phyloP scores from a whole-genome alignment of 106 monocot genomes.

The Apostasia ramifera region DNA sequence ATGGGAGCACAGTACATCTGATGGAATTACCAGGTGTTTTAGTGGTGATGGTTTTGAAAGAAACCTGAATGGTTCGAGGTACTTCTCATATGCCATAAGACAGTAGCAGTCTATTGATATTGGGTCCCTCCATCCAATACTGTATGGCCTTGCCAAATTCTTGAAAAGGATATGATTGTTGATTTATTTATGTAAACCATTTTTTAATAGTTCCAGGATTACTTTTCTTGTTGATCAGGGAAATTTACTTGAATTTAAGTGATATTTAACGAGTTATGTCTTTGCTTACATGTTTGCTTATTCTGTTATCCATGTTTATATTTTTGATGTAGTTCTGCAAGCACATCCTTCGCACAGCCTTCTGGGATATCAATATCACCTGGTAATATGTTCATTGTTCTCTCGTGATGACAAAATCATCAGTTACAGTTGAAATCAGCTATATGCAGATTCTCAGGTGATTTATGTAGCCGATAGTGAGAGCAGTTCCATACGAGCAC shows the following conservation, averaged over 20 bases:
- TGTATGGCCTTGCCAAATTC: too few relatives aligned
- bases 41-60: conserved; percentile 96
- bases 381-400: conserved; percentile 36
- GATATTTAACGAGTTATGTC: too few relatives aligned
- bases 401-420: not conserved
- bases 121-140: too few relatives aligned
- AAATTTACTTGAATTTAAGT: too few relatives aligned
- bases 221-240: too few relatives aligned
- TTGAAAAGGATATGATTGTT: too few relatives aligned
- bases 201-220: too few relatives aligned
- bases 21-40: conserved; percentile 59
- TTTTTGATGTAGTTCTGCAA: conserved; percentile 45
- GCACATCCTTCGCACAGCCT: conserved; percentile 95
- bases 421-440: not conserved
- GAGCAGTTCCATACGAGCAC: conserved; percentile 90
- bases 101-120: not conserved
- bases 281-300: too few relatives aligned
- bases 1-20: conserved; percentile 60
- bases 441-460: conserved; percentile 48
- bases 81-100: conserved; percentile 2
- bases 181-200: too few relatives aligned
- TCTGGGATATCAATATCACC: conserved; percentile 84
- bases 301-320: not conserved
- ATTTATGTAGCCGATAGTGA: conserved; percentile 95
- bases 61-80: conserved; percentile 95